A percentile compares a stretch with the other conserved stretches of the same genome.
Evolutionary conservation across 306 rosid species (phyloP).

Genomic region (Trifolium dubium): DNA sequence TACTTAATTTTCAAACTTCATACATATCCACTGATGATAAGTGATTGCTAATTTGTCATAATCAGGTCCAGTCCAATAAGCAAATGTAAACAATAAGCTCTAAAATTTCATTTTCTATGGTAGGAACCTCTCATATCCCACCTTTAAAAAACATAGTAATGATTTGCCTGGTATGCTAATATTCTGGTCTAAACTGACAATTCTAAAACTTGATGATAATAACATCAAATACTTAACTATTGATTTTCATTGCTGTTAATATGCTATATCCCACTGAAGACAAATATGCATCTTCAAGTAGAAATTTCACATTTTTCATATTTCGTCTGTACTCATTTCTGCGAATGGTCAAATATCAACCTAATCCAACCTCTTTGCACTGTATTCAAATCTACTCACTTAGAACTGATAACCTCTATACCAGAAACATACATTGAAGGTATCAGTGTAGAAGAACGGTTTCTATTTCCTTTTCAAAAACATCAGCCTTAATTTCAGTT

Average conservation of each 20-base stretch:
- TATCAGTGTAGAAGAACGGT: slow-evolving; percentile 34
- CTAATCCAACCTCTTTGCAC: slow-evolving; percentile 41
- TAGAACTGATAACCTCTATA: slow-evolving; percentile 38
- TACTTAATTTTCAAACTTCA: neutral
- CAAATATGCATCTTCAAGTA: slow-evolving; percentile 4
- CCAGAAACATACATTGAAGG: slow-evolving; percentile 49
- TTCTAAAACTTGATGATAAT: neutral
- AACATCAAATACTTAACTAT: neutral
- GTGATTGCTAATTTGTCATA: neutral
- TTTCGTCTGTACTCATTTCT: neutral
- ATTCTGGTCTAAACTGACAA: slow-evolving; percentile 21
- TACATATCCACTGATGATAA: slow-evolving; percentile 27
- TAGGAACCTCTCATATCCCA: neutral
- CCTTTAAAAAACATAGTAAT: neutral
- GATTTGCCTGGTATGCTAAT: slow-evolving; percentile 19
- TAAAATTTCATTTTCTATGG: slow-evolving; percentile 15
- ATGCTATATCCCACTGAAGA: neutral
- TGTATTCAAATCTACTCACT: slow-evolving; percentile 21
- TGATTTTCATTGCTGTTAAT: slow-evolving; percentile 20
- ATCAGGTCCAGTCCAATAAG: slow-evolving; percentile 3
- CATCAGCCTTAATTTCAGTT: slow-evolving; percentile 38
- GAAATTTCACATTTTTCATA: neutral
- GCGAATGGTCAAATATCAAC: slow-evolving; percentile 16
- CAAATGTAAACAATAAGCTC: neutral
- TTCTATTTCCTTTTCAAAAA: slow-evolving; percentile 44